Base-by-base conservation (phyloP, 2,329 filamentous ascomycete genomes). In the Penicillium verrucosum region DNA sequence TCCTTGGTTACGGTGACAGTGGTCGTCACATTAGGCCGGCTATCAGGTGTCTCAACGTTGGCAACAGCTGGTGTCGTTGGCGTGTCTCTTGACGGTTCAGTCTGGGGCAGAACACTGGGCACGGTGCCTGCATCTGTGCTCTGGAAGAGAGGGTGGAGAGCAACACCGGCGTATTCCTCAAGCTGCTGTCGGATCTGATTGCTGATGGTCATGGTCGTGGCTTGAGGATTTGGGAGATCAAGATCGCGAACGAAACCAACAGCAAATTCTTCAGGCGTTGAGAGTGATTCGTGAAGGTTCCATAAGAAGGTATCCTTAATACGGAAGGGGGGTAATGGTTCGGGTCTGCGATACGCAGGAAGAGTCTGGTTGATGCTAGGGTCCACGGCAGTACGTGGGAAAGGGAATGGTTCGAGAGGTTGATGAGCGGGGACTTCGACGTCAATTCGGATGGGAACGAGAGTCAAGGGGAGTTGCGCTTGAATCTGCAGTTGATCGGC, bases 221-320 rank as follows among this genome's bases (percentile, higher is more conserved):
- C 75, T 16, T 82, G 81, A 50, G 88, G 83, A 59, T 90, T 88
- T 4, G 93, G 93, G 41, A 99, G 83, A 71, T 99, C 94, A 41
- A 99, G 82, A 71, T 99, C 94, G 62, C 96, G 90, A 1, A 96
- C 92, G 63, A 97, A 85, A 1, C 84, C 86, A 65, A 89, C 85
- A n/a, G 94, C 94, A 71, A 97, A 99, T 69, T 96, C 89, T 70
- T 99, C 94, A 0, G 94, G 96, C 0, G 94, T 99, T 50, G 92
- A 89, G 57, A 97, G 80, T 0, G 90, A 89, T 77, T 99, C 94
- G 75, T 97, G 93, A 14, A 99, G 81, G 68, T 99, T 99, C 94
- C 94, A 99, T 51, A 97, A 78, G 68, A 99, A 97, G n/a, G 90
- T 89, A 67, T 99, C 94, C 68, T 95, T 92, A 56, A 99, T 81